These are phyloP conservation scores for Trichoderma sp. DNA, from an alignment of 2,329 filamentous ascomycete genomes.

Conservation along the genomic window DNA sequence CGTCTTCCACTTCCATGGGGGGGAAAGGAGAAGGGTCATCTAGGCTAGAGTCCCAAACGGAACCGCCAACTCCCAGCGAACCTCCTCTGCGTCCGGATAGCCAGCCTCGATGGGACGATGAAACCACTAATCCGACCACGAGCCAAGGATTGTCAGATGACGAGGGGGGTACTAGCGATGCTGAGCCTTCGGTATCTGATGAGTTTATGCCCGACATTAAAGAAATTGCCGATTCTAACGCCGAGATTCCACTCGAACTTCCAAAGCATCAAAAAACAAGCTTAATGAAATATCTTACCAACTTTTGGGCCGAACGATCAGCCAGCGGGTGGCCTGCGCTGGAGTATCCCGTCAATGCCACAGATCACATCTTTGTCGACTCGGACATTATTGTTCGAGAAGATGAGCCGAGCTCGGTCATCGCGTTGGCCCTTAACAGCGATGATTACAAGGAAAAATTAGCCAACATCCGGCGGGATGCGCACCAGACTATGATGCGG, in stretches of 20 bases:
- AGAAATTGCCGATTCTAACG: slow-evolving; percentile 65
- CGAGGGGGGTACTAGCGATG: slow-evolving; percentile 71
- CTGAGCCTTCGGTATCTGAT: slow-evolving; percentile 69
- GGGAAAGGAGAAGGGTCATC: slow-evolving; percentile 32
- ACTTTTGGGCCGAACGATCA: slow-evolving; percentile 97
- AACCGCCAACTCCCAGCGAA: slow-evolving; percentile 34
- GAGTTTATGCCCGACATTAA: slow-evolving; percentile 68
- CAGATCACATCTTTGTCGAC: slow-evolving; percentile 95
- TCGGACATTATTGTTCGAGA: slow-evolving; percentile 96
- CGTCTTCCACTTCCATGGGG: slow-evolving; percentile 38
- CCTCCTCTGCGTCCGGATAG: slow-evolving; percentile 34
- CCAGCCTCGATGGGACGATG: slow-evolving; percentile 37
- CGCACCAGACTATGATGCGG: slow-evolving; percentile 48
- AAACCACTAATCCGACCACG: slow-evolving; percentile 37
- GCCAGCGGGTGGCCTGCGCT: slow-evolving; percentile 91
- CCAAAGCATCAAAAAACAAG: slow-evolving; percentile 93
- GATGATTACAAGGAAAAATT: slow-evolving; percentile 86
- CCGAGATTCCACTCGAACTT: slow-evolving; percentile 70
- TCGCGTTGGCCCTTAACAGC: slow-evolving; percentile 88
- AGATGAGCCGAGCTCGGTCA: slow-evolving; percentile 94
- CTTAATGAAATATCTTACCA: slow-evolving; percentile 91
- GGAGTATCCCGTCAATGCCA: slow-evolving; percentile 86
- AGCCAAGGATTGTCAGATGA: slow-evolving; percentile 68
- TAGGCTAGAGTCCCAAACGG: slow-evolving; percentile 32
- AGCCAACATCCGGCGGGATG: slow-evolving; percentile 62